Evolutionary conservation across 345 rosid species (phyloP), one percentile per base, ranked within the genome.

Genomic region (Arabis alpina): DNA sequence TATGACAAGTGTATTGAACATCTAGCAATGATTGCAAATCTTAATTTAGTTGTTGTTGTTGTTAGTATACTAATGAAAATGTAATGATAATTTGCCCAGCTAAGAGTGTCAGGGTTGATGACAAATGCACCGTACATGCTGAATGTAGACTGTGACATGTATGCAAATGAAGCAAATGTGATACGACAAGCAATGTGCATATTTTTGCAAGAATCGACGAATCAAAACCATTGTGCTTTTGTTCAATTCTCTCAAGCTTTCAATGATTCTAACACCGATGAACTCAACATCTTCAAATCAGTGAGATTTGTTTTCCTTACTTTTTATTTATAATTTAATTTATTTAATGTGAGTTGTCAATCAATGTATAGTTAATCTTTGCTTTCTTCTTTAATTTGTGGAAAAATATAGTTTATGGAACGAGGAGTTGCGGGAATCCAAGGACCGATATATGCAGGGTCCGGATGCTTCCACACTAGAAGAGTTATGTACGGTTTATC

Each of bases 61-160:
- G n/a, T 42, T 0, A 19, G 11, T 55, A 56, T 45, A 30, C n/a
- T 14, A 43, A 45, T 13, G 3, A 27, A 40, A 8, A 61, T 25
- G 30, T 36, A 10, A 49, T 49, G 43, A 55, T 4, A 24, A 10
- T 55, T 14, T 52, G 57, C 58, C 28, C 77, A 85, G 90, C 83
- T 75, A 9, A 71, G 94, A 60, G 89, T 86, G 0, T 92, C 96
- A 0, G 96, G 94, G 16, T 15, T 85, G 75, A 69, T 87, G 83
- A 86, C 89, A 8, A 89, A 89, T 57, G 89, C 98, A 2, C 89
- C 94, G 0, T 79, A 77, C 81, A 85, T 90, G 84, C 57, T 90
- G 47, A 92, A 90, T 63, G 83, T 92, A 13, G 96, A 92, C 61
- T 92, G 95, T 24, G 95, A 90, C 55, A 88, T 84, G 89, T 88